Base-by-base conservation (phyloP, 83 land plant species). In the Diphasiastrum complanatum region DNA sequence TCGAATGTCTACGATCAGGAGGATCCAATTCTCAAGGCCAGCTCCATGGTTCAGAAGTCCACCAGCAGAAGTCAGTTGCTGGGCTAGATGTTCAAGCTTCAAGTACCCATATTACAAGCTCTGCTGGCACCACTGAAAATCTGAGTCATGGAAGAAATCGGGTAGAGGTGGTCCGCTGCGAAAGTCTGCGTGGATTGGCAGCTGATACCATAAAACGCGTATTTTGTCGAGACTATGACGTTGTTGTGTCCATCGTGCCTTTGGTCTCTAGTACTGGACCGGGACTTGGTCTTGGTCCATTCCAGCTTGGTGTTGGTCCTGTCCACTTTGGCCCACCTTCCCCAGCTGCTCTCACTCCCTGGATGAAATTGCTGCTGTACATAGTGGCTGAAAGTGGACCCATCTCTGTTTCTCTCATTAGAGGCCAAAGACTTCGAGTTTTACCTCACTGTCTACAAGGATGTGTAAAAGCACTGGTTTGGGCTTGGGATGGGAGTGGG, bases 1-100 rank as follows among this genome's bases (percentile, higher is more conserved):
- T 95, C 45, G 89, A 89, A 60, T 95, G 97, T 49, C 80, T 95
- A n/a, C 76, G 66, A 25, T 86, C 96, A 30, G 92, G 92, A 47
- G 97, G 92, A n/a, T n/a, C n/a, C n/a, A n/a, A n/a, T n/a, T n/a
- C n/a, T n/a, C n/a, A n/a, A n/a, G n/a, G n/a, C n/a, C n/a, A n/a
- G n/a, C n/a, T n/a, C n/a, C n/a, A n/a, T n/a, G n/a, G n/a, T n/a
- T n/a, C n/a, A n/a, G n/a, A n/a, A n/a, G n/a, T n/a, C n/a, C n/a
- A n/a, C n/a, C n/a, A n/a, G n/a, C n/a, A n/a, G n/a, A n/a, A n/a
- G n/a, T n/a, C n/a, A n/a, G n/a, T n/a, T n/a, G n/a, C n/a, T n/a
- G n/a, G n/a, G n/a, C n/a, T n/a, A n/a, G n/a, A n/a, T n/a, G n/a
- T n/a, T n/a, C n/a, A n/a, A n/a, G n/a, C n/a, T n/a, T n/a, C n/a